A percentile compares a stretch with the other conserved stretches of the same genome.
These are phyloP conservation scores for Eucalyptus lansdowneana DNA, from an alignment of 345 rosid species.

Conservation along the genomic window DNA sequence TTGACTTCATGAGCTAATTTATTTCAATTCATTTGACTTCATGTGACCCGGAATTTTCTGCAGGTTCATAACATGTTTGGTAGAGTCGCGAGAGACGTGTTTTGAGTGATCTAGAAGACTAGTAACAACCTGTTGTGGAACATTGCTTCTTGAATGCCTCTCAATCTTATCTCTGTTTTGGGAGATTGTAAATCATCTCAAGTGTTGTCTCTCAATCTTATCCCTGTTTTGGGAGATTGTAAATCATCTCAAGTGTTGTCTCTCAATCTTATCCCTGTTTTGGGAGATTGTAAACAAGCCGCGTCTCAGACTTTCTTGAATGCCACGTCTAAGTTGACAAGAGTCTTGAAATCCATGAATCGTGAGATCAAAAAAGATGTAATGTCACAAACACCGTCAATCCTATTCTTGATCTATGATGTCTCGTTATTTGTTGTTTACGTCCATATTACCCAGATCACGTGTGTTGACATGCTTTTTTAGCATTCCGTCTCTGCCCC, in stretches of 20 bases:
- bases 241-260: not conserved
- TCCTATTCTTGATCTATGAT: not conserved
- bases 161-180: not conserved
- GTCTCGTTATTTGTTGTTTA: not conserved
- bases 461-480: not conserved
- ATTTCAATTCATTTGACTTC: too few species aligned
- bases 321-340: not conserved
- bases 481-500: not conserved
- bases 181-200: not conserved
- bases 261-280: too few species aligned
- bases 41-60: not conserved
- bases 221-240: not conserved
- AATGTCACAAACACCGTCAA: not conserved
- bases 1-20: not conserved
- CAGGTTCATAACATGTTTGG: constrained; percentile 56
- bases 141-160: not conserved
- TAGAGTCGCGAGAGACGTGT: constrained; percentile 43
- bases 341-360: not conserved
- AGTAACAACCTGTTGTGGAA: not conserved
- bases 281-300: not conserved
- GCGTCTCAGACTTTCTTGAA: not conserved
- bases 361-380: not conserved
- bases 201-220: too few species aligned
- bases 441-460: not conserved
- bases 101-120: constrained; percentile 16